Percentiles rank a stretch among this genome's conserved stretches.
Evolutionary conservation across 1,284 basidiomycete species (phyloP).

Genomic region (Porodaedalea pini): DNA sequence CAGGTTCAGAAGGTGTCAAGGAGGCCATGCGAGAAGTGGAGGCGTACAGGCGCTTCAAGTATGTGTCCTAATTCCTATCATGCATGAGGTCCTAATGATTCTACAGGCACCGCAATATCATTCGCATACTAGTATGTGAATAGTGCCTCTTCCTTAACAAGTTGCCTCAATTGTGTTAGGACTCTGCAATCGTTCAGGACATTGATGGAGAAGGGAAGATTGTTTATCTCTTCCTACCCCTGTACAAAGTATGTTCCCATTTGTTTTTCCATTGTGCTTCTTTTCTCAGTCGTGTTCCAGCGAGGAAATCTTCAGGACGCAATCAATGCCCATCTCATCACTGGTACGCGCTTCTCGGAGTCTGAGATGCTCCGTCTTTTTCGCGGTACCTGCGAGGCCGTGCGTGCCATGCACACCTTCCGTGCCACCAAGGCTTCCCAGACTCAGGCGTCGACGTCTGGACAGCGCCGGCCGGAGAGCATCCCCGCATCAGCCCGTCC

Average conservation of each 20-base stretch:
- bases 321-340: conserved; percentile 85
- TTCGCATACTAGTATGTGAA: conserved; percentile 68
- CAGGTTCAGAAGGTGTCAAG: conserved; percentile 76
- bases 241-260: conserved; percentile 64
- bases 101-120: conserved; percentile 81
- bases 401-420: conserved; percentile 92
- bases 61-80: conserved; percentile 32
- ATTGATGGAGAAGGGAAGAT: conserved; percentile 91
- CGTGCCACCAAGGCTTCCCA: conserved; percentile 43
- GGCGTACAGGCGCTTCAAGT: conserved; percentile 88
- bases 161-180: conserved; percentile 40
- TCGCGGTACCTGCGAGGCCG: conserved; percentile 89
- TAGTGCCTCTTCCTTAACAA: background rate
- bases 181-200: conserved; percentile 93
- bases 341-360: conserved; percentile 83
- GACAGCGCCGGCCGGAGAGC: conserved; percentile 22
- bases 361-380: conserved; percentile 86
- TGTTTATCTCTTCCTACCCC: conserved; percentile 89
- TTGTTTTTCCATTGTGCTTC: conserved; percentile 1
- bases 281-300: conserved; percentile 37
- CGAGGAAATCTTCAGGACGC: conserved; percentile 93
- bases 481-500: conserved; percentile 27
- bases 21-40: conserved; percentile 89
- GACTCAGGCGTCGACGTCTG: conserved; percentile 27
- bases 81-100: conserved; percentile 7